Base-by-base conservation (phyloP, 1,139 yeast species). In the Taphrina pruni region DNA sequence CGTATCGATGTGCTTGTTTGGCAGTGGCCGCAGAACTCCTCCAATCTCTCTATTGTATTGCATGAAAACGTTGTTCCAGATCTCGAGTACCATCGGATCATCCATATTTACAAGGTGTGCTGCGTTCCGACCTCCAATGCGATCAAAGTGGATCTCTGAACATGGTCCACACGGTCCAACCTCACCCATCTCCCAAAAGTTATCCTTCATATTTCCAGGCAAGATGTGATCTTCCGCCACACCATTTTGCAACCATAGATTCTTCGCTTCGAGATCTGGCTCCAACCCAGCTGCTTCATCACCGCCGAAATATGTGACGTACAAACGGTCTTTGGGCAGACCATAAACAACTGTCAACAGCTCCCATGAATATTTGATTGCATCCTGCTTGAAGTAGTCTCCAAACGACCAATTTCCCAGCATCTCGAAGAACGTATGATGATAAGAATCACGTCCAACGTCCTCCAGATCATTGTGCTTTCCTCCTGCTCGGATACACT, bases 161-260 rank as follows among this genome's bases (percentile, higher is more conserved):
- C 99, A 95, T 65, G 99, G 99, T 73, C 99, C 99, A 83, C 99
- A 94, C 60, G 99, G 99, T 74, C 99, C 99, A 82, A 93, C 98
- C 78, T 95, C 99, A 75, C 99, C 99, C 99, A 94, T 94, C 83
- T 95, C 99, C 99, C 99, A 94, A 80, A 94, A 94, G 82, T 94
- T 94, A 79, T 94, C 99, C 78, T 87, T 83, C 69, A 88, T 90
- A 73, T 87, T 83, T 70, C 99, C 99, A 35, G 97, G 97, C 74
- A 94, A 82, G 75, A 94, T 93, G 78, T 92, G 98, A 78, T 88
- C 94, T 74, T 90, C 97, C 43, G 87, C 85, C 70, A 94, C 96
- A 74, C 99, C 99, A 55, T 88, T 89, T 50, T 84, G 85, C 73
- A 83, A 81, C 99, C 99, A 94, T 73, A 87, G 82, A 74, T 89